Evolutionary conservation across 305 asterid species (phyloP).

Genomic region (Solanum aculeatissimum): DNA sequence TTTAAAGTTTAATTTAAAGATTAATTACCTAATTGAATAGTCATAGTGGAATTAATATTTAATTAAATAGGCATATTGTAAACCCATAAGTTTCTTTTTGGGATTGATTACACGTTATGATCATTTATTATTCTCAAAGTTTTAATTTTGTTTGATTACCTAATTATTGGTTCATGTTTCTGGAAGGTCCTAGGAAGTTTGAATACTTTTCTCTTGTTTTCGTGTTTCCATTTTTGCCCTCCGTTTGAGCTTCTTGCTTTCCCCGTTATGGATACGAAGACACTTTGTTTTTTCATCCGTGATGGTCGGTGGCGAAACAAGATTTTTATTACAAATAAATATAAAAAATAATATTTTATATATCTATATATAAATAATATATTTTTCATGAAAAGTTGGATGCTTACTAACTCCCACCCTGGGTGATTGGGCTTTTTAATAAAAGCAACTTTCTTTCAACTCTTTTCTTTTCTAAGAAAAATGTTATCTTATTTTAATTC

Average conservation of each 20-base stretch:
- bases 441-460: accelerated
- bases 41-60: no score
- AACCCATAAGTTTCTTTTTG: not conserved
- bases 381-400: no score
- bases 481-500: no score
- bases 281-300: no score
- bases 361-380: no score
- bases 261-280: not conserved
- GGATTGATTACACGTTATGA: not conserved
- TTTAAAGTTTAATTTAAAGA: no score
- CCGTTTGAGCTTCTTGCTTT: not conserved
- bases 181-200: not conserved
- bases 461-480: no score
- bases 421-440: not conserved
- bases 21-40: no score
- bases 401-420: no score
- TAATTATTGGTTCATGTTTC: not conserved
- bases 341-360: no score
- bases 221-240: not conserved
- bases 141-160: not conserved
- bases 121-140: not conserved
- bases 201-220: not conserved
- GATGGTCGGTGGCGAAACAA: no score
- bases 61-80: not conserved
- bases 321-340: no score